Percentiles rank a stretch among this genome's conserved stretches.
Evolutionary conservation across 371 early-diverging fungal species (phyloP).

Genomic region (Actinomortierella wolfii): DNA sequence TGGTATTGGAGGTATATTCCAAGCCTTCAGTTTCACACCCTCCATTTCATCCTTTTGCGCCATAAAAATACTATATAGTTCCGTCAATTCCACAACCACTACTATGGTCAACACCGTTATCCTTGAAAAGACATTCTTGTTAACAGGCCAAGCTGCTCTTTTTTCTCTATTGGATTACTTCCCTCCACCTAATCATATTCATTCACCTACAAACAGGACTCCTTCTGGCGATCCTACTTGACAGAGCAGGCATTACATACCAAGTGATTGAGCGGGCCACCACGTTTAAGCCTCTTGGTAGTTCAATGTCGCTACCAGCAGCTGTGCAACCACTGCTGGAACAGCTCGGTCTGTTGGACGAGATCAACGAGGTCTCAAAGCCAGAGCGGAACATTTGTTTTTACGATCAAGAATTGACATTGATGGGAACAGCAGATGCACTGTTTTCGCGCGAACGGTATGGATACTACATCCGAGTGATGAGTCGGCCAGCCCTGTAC

Average conservation of each 20-base stretch:
- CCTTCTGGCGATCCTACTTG: not conserved
- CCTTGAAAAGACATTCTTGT: no score
- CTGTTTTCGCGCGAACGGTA: constrained; percentile 24
- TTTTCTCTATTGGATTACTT: no score
- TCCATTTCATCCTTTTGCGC: no score
- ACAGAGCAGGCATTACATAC: not conserved
- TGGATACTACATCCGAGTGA: constrained; percentile 24
- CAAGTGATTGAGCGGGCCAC: not conserved
- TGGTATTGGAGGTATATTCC: constrained; percentile 4
- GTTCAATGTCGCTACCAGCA: constrained; percentile 32
- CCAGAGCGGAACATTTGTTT: constrained; percentile 17
- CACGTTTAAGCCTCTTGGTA: constrained; percentile 5
- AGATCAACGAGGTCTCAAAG: constrained; percentile 27
- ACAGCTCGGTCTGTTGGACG: constrained; percentile 19
- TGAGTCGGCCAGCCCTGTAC: constrained; percentile 23
- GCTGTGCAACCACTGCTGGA: constrained; percentile 38
- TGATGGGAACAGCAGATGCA: constrained; percentile 10
- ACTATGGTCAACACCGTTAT: no score
- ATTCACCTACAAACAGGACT: no score
- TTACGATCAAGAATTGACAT: constrained; percentile 17
- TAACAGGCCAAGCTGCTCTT: no score
- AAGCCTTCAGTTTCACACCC: no score
- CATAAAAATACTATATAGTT: no score
- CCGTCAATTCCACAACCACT: no score
- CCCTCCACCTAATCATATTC: no score